These are phyloP conservation scores for Globisporangium polare DNA, from an alignment of 352 stramenopile genomes.

Conservation along the genomic window DNA sequence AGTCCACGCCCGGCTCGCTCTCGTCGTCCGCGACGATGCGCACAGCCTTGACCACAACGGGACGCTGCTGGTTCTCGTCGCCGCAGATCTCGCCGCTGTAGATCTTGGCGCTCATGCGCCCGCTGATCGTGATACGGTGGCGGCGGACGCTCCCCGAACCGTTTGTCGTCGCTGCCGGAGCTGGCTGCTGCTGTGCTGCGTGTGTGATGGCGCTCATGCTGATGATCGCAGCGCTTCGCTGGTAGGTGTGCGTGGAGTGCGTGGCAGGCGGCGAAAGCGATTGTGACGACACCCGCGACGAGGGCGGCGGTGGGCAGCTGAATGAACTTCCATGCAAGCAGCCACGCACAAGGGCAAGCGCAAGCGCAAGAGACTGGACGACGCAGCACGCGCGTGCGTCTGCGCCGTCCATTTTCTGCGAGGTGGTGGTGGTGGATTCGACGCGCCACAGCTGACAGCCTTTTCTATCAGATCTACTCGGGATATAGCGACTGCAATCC, in stretches of 20 bases:
- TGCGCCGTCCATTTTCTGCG: too few species aligned
- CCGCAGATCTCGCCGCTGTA: conserved; percentile 13
- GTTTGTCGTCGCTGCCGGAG: background rate
- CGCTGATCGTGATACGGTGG: conserved; percentile 18
- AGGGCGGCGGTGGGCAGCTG: too few species aligned
- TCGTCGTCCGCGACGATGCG: conserved; percentile 4
- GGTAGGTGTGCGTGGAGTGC: background rate
- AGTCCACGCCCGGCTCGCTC: conserved; percentile 1
- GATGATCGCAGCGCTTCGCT: background rate
- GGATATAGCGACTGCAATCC: too few species aligned
- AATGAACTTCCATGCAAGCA: background rate
- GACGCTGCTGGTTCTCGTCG: background rate
- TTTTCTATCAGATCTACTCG: too few species aligned
- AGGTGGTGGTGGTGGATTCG: too few species aligned
- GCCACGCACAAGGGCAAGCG: too few species aligned
- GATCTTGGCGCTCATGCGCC: conserved; percentile 20
- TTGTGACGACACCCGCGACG: background rate
- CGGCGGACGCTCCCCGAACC: too few species aligned
- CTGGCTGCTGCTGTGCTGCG: background rate
- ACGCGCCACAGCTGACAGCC: too few species aligned
- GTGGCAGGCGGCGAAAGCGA: background rate
- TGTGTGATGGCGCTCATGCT: background rate
- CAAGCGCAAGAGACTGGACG: background rate
- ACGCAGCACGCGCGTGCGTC: too few species aligned
- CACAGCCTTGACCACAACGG: conserved; percentile 16